Evolutionary conservation across 2,329 filamentous ascomycete species (phyloP).

Genomic region (Sporothrix phasma): DNA sequence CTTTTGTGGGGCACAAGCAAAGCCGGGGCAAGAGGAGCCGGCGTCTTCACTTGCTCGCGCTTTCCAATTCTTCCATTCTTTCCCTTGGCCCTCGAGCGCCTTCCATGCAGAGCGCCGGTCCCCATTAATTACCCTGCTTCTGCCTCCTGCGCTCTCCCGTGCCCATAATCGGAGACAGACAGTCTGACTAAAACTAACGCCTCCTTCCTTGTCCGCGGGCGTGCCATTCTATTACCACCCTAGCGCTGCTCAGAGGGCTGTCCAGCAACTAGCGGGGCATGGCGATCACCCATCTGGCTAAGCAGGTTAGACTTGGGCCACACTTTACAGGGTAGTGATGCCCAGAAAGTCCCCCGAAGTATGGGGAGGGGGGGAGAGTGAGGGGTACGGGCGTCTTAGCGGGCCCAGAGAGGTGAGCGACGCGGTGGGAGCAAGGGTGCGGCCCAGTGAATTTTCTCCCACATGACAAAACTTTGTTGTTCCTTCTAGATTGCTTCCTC

Average conservation of each 20-base stretch:
- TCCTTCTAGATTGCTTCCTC: not conserved
- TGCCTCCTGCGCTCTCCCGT: no score
- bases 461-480: not conserved
- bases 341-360: not conserved
- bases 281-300: not conserved
- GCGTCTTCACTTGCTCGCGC: not conserved
- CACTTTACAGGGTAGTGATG: not conserved
- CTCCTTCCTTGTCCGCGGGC: not conserved
- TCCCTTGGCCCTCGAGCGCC: not conserved
- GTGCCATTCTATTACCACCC: not conserved
- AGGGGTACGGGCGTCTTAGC: not conserved
- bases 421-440: not conserved
- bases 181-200: not conserved
- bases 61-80: not conserved
- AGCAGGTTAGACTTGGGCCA: not conserved
- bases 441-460: not conserved
- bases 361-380: not conserved
- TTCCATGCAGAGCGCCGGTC: no score
- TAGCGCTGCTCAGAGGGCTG: not conserved
- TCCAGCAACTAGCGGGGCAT: constrained; percentile 2
- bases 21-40: not conserved
- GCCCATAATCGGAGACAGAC: not conserved
- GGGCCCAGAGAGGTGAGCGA: not conserved
- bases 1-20: not conserved
- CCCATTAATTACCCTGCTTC: no score